Conservation (phyloP, 768 basidiomycete genomes). For the Sporobolomyces phaffii region DNA sequence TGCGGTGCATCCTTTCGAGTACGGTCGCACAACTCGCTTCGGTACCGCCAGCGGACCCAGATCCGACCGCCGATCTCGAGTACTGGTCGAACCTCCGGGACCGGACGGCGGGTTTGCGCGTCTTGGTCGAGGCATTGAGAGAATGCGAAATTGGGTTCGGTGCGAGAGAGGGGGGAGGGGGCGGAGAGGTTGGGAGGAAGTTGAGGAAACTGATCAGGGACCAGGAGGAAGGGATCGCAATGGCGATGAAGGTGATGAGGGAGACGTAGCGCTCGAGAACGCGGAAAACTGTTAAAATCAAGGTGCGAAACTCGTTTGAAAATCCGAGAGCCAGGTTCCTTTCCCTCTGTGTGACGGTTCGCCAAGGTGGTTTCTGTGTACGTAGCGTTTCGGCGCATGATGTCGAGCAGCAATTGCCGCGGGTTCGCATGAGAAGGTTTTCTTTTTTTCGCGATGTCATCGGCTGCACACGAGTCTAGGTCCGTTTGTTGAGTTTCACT, state of each 20-base stretch:
- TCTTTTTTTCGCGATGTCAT: too few species aligned
- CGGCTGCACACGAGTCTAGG: too few species aligned
- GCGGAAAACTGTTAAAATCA: not conserved
- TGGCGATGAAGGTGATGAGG: conserved; percentile 8
- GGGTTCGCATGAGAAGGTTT: too few species aligned
- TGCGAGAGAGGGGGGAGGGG: not conserved
- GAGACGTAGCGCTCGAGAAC: not conserved
- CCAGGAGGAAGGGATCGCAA: conserved; percentile 18
- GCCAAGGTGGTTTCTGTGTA: too few species aligned
- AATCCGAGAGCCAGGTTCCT: too few species aligned
- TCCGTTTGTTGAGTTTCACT: too few species aligned
- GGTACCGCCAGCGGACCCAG: not conserved
- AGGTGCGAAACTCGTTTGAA: conserved; percentile 1
- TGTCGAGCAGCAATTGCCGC: too few species aligned
- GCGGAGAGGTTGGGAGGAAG: conserved; percentile 10
- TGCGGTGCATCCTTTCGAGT: conserved; percentile 11
- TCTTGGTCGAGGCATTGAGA: conserved; percentile 3
- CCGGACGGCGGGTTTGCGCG: not conserved
- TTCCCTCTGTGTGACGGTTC: too few species aligned
- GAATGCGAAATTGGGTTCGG: conserved; percentile 19
- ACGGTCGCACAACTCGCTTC: conserved; percentile 28
- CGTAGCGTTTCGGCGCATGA: too few species aligned
- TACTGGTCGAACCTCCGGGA: conserved; percentile 14
- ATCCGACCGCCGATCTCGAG: not conserved
- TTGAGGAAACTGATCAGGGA: conserved; percentile 12